Base-by-base conservation (phyloP, 2,329 filamentous ascomycete genomes). In the Phaeosphaeriaceae sp. region DNA sequence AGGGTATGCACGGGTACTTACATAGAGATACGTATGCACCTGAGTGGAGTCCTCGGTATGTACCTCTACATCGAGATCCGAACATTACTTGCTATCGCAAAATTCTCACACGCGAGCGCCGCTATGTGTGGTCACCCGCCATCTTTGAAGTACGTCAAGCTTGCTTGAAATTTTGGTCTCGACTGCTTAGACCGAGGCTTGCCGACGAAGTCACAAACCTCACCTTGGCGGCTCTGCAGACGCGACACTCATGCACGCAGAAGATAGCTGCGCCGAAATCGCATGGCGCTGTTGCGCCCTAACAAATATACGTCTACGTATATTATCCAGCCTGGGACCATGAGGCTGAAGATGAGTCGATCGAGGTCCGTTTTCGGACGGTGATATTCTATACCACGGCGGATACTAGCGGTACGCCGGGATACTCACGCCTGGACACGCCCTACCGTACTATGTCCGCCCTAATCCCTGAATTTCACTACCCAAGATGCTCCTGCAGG, bases 361-460 rank as follows among this genome's bases (percentile, higher is more conserved):
- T 61, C n/a, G 47, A 54, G 55, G 35, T 56, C 49, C 60, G 54
- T 55, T 57, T 60, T 64, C 63, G 56, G 67, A 62, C 19, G 52
- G 40, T 52, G 50, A 47, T 32, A n/a, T 26, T 32, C 50, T 49
- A 22, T 35, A 30, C 42, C 49, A 53, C 10, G 19, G 58, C 67
- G 70, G 70, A 71, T 73, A 73, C 60, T 57, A 61, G 64, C 68
- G 68, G 68, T 52, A 40, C 11, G 23, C 21, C 53, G 54, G 65
- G 67, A 68, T 68, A 70, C 53, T 60, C 30, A 55, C 66, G 67
- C 65, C 56, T 61, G 57, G 55, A 58, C 63, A 58, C 67, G 69
- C 66, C 69, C 63, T 69, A 63, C 61, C 11, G 35, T 40, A 40
- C 35, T n/a, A 40, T n/a, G 35, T 3, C 35, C 17, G 35, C 35